Conservation (phyloP, 1,284 basidiomycete genomes). For the Abortiporus biennis region DNA sequence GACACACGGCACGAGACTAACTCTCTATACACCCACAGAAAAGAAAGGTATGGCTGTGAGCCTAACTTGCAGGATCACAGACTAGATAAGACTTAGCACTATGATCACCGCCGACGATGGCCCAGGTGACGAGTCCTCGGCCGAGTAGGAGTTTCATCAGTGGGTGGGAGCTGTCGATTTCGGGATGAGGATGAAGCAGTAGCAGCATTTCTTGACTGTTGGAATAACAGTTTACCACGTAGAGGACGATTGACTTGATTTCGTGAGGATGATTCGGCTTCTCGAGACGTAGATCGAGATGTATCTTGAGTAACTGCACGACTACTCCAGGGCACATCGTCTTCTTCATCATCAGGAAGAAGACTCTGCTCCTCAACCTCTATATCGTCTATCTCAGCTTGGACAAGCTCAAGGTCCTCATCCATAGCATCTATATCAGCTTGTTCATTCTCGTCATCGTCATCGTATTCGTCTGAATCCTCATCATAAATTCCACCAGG, state of each 20-base stretch:
- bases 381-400: slow-evolving; percentile 44
- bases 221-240: slow-evolving; percentile 7
- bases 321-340: slow-evolving; percentile 5
- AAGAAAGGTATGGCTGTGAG: too few relatives aligned
- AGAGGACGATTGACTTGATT: background rate
- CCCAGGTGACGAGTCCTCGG: slow-evolving; percentile 40
- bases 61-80: too few relatives aligned
- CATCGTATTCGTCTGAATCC: slow-evolving; percentile 39
- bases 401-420: slow-evolving; percentile 46
- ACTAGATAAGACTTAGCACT: too few relatives aligned
- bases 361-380: slow-evolving; percentile 36
- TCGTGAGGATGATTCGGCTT: background rate
- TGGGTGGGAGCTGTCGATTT: slow-evolving; percentile 24
- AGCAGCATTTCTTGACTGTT: slow-evolving; percentile 3
- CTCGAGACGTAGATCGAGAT: slow-evolving; percentile 1
- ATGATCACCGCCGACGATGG: slow-evolving; percentile 21
- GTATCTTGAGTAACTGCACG: slow-evolving; percentile 7
- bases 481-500: slow-evolving; percentile 47
- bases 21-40: too few relatives aligned
- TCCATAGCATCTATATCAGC: slow-evolving; percentile 62
- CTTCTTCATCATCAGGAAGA: slow-evolving; percentile 23
- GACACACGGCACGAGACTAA: too few relatives aligned
- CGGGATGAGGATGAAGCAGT: slow-evolving; percentile 10
- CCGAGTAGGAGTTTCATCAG: slow-evolving; percentile 59
- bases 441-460: slow-evolving; percentile 47